These are phyloP conservation scores for Russula dissimulans DNA, from an alignment of 768 basidiomycete genomes.

Conservation along the genomic window DNA sequence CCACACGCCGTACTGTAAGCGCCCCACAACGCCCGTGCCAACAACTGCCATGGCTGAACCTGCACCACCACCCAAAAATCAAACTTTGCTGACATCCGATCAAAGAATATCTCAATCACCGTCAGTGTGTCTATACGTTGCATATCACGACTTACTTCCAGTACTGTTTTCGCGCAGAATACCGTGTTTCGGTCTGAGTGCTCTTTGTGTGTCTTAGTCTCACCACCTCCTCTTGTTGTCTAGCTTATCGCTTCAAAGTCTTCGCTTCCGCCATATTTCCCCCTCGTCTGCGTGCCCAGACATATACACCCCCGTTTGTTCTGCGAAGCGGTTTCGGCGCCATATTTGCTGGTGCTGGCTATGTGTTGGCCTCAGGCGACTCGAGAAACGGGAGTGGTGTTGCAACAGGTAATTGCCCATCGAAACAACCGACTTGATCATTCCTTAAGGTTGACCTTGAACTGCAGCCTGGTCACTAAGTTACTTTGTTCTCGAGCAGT, in stretches of 20 bases:
- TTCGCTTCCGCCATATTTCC: constrained; percentile 30
- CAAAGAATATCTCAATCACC: constrained; percentile 18
- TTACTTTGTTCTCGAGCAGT: constrained; percentile 33
- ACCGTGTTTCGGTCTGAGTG: constrained; percentile 27
- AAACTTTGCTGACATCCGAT: neutral
- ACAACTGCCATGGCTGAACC: neutral
- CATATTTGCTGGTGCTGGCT: constrained; percentile 37
- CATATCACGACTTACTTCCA: neutral
- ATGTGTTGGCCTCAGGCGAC: constrained; percentile 34
- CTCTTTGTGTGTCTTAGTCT: constrained; percentile 27
- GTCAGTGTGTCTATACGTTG: constrained; percentile 10
- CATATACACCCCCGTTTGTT: constrained; percentile 34
- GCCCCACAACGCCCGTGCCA: too few relatives aligned
- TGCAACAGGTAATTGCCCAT: constrained; percentile 27
- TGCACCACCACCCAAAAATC: neutral
- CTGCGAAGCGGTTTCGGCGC: constrained; percentile 36
- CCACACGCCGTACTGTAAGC: too few relatives aligned
- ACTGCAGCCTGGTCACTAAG: constrained; percentile 37
- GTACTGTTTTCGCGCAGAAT: constrained; percentile 7
- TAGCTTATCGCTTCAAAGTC: constrained; percentile 24
- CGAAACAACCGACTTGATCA: neutral
- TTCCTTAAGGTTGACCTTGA: neutral
- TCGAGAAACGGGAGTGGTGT: constrained; percentile 38
- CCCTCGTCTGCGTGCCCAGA: constrained; percentile 24
- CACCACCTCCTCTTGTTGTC: neutral